A percentile compares a stretch with the other conserved stretches of the same genome.
Conservation (phyloP, 2,329 filamentous ascomycete species). For the Trichoderma sp. region DNA sequence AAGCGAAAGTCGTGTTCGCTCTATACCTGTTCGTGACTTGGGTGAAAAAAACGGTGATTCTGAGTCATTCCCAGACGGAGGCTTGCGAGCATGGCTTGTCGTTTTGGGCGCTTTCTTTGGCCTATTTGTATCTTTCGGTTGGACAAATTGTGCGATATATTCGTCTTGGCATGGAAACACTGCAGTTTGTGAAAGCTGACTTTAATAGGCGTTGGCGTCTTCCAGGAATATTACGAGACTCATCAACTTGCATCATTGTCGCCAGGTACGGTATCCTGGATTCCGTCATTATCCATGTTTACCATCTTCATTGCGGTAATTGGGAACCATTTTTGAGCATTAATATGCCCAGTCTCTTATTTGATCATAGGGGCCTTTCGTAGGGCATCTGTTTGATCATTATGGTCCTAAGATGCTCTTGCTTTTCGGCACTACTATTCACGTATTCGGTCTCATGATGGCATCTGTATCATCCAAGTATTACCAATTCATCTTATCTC, state of each 20-base stretch:
- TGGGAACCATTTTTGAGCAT: neutral
- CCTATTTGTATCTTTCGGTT: neutral
- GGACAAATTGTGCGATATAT: constrained; percentile 3
- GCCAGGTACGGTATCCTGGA: constrained; percentile 4
- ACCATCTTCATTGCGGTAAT: neutral
- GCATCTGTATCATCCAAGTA: neutral
- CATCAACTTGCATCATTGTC: neutral
- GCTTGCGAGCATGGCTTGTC: constrained; percentile 1
- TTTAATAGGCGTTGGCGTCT: neutral
- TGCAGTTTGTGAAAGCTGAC: neutral
- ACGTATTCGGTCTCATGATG: constrained; percentile 2
- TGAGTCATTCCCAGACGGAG: constrained; percentile 1
- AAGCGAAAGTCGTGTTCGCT: too few relatives aligned
- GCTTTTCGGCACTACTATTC: neutral
- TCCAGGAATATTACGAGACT: neutral
- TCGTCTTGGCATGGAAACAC: neutral
- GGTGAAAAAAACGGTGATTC: neutral
- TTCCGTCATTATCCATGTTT: neutral
- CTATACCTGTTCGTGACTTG: neutral
- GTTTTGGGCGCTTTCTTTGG: constrained; percentile 2
- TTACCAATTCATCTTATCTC: neutral
- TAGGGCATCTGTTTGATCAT: neutral
- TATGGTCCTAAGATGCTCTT: neutral
- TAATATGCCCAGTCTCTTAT: neutral
- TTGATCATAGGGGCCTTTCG: neutral